phyloP scores from a whole-genome alignment of 306 rosid genomes.

The Psophocarpus tetragonolobus region DNA sequence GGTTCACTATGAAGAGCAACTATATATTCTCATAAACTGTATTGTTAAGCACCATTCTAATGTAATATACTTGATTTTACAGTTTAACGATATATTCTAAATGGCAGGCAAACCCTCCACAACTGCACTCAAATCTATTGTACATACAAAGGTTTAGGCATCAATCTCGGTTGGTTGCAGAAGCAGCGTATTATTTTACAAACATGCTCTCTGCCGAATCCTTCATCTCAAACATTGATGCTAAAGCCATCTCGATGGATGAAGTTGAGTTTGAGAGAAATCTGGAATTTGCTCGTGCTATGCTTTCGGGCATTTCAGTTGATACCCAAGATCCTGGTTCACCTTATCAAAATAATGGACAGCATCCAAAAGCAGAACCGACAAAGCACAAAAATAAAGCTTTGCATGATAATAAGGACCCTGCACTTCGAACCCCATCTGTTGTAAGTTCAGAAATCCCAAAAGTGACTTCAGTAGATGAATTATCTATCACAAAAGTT shows the following conservation, averaged over 20 bases:
- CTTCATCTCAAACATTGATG: constrained; percentile 88
- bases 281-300: constrained; percentile 88
- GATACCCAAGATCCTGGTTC: constrained; percentile 56
- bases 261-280: constrained; percentile 84
- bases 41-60: constrained; percentile 19
- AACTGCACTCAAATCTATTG: constrained; percentile 84
- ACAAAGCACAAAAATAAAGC: constrained; percentile 42
- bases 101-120: constrained; percentile 96
- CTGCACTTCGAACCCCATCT: constrained; percentile 42
- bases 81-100: constrained; percentile 17
- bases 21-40: constrained; percentile 22
- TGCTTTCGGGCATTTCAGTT: constrained; percentile 78
- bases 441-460: constrained; percentile 46
- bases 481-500: constrained; percentile 49
- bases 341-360: constrained; percentile 48
- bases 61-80: constrained; percentile 10
- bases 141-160: constrained; percentile 93
- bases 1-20: constrained; percentile 11
- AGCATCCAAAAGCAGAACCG: constrained; percentile 40
- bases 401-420: constrained; percentile 46
- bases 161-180: constrained; percentile 76
- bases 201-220: constrained; percentile 94
- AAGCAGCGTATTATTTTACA: constrained; percentile 91
- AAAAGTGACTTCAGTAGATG: constrained; percentile 48
- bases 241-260: constrained; percentile 90